Conservation (phyloP, 1,284 basidiomycete genomes). For the Ceratobasidium sp. region DNA sequence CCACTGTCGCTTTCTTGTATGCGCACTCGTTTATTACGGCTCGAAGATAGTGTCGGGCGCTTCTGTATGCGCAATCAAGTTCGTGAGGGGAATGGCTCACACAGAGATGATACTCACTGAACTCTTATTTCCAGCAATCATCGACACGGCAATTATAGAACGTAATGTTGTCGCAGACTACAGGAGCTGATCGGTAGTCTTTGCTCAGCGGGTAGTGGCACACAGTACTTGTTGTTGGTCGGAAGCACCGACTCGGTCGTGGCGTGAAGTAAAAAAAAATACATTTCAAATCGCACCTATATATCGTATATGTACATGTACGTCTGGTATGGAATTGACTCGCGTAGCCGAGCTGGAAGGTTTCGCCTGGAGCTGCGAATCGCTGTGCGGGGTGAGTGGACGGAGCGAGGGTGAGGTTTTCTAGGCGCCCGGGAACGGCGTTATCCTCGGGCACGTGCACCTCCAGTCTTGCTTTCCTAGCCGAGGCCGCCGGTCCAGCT, state of each 20-base stretch:
- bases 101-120: constrained; percentile 2
- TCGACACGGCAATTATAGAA: constrained; percentile 1
- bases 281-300: constrained; percentile 27
- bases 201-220: background rate
- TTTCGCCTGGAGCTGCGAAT: background rate
- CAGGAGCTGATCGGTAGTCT: background rate
- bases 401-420: constrained; percentile 13
- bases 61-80: background rate
- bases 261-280: constrained; percentile 15
- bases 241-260: constrained; percentile 10
- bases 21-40: constrained; percentile 11
- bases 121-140: background rate
- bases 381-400: background rate
- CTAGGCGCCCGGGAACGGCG: constrained; percentile 20
- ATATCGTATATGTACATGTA: constrained; percentile 6
- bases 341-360: constrained; percentile 15
- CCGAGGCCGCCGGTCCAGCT: constrained; percentile 22
- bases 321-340: background rate
- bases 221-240: background rate
- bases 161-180: background rate
- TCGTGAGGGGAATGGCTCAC: constrained; percentile 6
- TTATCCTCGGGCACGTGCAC: constrained; percentile 11
- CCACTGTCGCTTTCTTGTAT: background rate
- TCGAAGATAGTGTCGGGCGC: constrained; percentile 8
- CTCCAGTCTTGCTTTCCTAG: constrained; percentile 7